These are phyloP conservation scores for Sphaerulina vaccinii DNA, from an alignment of 2,329 filamentous ascomycete species.

Conservation along the genomic window DNA sequence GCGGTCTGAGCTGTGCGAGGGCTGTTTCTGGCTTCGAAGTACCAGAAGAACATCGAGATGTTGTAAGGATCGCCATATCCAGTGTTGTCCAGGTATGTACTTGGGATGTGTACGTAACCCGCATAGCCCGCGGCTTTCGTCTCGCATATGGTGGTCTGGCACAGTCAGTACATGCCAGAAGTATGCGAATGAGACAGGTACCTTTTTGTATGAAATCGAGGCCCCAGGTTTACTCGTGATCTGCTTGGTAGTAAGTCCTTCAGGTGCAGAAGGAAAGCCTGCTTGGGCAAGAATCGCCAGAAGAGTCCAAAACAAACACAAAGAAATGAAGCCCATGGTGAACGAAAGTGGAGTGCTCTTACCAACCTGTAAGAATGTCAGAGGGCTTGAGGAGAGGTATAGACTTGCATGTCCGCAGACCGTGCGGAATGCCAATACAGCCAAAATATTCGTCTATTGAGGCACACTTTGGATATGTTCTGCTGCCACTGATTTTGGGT, in stretches of 20 bases:
- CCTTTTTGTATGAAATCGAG: conserved; percentile 31
- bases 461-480: neutral
- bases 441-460: neutral
- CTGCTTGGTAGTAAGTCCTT: conserved; percentile 18
- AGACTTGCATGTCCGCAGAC: too few species aligned
- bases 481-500: neutral
- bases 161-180: conserved; percentile 1
- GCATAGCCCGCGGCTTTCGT: conserved; percentile 55
- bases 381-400: too few species aligned
- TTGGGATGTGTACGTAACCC: conserved; percentile 57
- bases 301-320: conserved; percentile 1
- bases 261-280: conserved; percentile 19
- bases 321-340: neutral
- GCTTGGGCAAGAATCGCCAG: conserved; percentile 13
- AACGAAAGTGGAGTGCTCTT: neutral
- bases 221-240: conserved; percentile 13
- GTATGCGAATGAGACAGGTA: neutral
- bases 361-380: too few species aligned
- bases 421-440: neutral
- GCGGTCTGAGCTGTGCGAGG: conserved; percentile 55
- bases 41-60: conserved; percentile 61
- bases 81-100: conserved; percentile 33
- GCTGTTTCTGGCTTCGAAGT: conserved; percentile 57
- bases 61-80: conserved; percentile 26
- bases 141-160: conserved; percentile 48